These are phyloP conservation scores for Clausena lansium DNA, from an alignment of 345 rosid genomes.

Conservation along the genomic window DNA sequence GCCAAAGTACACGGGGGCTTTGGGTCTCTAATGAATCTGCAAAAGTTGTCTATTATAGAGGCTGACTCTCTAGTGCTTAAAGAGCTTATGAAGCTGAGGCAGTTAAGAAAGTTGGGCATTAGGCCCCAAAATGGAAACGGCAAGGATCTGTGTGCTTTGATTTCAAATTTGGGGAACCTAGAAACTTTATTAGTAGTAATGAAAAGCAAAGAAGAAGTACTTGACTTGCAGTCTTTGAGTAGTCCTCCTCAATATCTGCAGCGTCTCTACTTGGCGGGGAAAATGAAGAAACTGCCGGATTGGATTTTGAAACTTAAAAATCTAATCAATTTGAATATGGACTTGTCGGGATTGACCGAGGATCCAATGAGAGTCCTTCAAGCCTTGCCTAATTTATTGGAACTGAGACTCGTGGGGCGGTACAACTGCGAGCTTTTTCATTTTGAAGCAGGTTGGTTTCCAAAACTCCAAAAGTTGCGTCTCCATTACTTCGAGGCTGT, in stretches of 20 bases:
- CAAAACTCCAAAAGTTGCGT: too few species aligned
- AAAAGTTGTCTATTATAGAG: background rate
- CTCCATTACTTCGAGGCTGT: too few species aligned
- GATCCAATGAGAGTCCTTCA: too few species aligned
- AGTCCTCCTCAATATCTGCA: background rate
- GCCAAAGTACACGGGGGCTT: background rate
- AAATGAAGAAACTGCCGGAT: background rate
- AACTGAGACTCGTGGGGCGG: too few species aligned
- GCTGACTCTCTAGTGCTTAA: background rate
- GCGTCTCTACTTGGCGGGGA: background rate
- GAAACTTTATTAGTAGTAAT: background rate
- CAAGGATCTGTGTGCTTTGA: background rate
- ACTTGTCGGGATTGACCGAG: too few species aligned
- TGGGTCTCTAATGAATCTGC: background rate
- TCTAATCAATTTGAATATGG: too few species aligned
- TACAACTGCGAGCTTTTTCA: too few species aligned
- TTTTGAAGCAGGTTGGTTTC: too few species aligned
- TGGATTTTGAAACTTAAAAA: conserved; percentile 7
- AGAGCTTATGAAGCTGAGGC: background rate
- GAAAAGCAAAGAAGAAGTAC: background rate
- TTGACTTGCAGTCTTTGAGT: conserved; percentile 12
- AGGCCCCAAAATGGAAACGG: conserved; percentile 3
- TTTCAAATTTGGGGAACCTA: conserved; percentile 13
- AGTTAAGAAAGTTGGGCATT: conserved; percentile 17
- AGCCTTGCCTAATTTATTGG: too few species aligned